Conservation (phyloP, 1,139 yeast species). For the Yamadazyma triangularis region DNA sequence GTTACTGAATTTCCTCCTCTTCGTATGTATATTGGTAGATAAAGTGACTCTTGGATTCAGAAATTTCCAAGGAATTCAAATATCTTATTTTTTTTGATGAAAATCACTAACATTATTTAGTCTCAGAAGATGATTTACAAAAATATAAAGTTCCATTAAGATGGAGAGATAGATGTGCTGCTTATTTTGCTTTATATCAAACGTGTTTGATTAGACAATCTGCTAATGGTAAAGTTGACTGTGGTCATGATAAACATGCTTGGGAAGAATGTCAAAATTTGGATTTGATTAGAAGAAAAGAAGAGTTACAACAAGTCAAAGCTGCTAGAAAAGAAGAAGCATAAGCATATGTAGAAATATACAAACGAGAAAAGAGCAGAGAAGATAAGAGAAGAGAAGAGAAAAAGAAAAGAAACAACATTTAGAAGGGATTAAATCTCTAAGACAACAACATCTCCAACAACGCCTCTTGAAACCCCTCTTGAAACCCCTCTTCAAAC, state of each 20-base stretch:
- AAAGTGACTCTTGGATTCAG: too few relatives aligned
- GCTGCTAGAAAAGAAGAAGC: too few relatives aligned
- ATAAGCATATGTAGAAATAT: too few relatives aligned
- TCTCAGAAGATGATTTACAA: conserved; percentile 83
- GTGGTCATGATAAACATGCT: conserved; percentile 75
- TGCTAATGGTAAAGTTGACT: conserved; percentile 48
- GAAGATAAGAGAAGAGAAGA: too few relatives aligned
- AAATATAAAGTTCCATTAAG: conserved; percentile 73
- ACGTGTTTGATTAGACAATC: conserved; percentile 46
- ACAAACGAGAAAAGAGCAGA: too few relatives aligned
- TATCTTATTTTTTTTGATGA: background rate
- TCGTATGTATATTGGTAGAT: conserved; percentile 45
- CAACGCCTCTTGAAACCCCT: too few relatives aligned
- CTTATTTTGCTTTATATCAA: conserved; percentile 57
- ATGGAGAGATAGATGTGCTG: conserved; percentile 86
- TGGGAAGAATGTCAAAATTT: conserved; percentile 85
- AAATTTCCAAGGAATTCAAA: background rate
- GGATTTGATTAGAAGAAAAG: conserved; percentile 78
- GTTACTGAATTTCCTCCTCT: conserved; percentile 50
- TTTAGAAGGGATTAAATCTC: too few relatives aligned
- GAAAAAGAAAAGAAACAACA: too few relatives aligned
- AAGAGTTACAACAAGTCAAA: conserved; percentile 61
- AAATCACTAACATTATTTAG: conserved; percentile 29
- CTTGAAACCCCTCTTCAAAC: too few relatives aligned
- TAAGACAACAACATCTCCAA: too few relatives aligned